Evolutionary conservation across 805 yeast genomes (phyloP).

Genomic region (Schwanniomyces sp.): DNA sequence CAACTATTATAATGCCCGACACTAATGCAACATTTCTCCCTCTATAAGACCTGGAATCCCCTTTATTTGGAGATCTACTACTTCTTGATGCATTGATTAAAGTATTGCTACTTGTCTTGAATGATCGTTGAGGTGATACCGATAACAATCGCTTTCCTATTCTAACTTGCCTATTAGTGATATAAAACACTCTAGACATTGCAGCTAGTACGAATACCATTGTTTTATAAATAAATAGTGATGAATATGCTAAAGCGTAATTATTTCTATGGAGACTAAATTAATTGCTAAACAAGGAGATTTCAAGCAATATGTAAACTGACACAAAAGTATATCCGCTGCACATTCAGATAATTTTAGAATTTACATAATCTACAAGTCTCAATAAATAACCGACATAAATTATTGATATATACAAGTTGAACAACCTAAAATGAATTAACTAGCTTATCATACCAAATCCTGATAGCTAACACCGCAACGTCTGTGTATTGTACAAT

Average conservation of each 20-base stretch:
- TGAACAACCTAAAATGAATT: slow-evolving; percentile 10
- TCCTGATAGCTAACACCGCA: slow-evolving; percentile 64
- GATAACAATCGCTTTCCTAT: slow-evolving; percentile 14
- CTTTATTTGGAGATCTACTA: slow-evolving; percentile 3
- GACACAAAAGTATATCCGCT: neutral
- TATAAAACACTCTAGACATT: slow-evolving; percentile 17
- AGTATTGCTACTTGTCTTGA: slow-evolving; percentile 10
- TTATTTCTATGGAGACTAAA: neutral
- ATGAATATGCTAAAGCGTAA: neutral
- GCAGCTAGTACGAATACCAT: slow-evolving; percentile 23
- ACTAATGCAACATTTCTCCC: slow-evolving; percentile 39
- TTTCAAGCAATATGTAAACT: neutral
- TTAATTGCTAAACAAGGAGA: neutral
- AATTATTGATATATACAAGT: slow-evolving; percentile 6
- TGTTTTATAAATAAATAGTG: neutral
- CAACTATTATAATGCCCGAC: slow-evolving; percentile 43
- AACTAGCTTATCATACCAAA: slow-evolving; percentile 27
- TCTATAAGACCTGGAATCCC: slow-evolving; percentile 16
- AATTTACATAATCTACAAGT: neutral
- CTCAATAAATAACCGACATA: slow-evolving; percentile 7
- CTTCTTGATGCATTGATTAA: slow-evolving; percentile 4
- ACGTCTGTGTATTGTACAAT: slow-evolving; percentile 44
- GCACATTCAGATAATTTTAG: neutral
- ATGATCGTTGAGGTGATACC: slow-evolving; percentile 10
- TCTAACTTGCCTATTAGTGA: slow-evolving; percentile 14